A percentile compares a stretch with the other conserved stretches of the same genome.
These are phyloP conservation scores for Beverwykella pulmonaria DNA, from an alignment of 495 filamentous ascomycete genomes.

Conservation along the genomic window DNA sequence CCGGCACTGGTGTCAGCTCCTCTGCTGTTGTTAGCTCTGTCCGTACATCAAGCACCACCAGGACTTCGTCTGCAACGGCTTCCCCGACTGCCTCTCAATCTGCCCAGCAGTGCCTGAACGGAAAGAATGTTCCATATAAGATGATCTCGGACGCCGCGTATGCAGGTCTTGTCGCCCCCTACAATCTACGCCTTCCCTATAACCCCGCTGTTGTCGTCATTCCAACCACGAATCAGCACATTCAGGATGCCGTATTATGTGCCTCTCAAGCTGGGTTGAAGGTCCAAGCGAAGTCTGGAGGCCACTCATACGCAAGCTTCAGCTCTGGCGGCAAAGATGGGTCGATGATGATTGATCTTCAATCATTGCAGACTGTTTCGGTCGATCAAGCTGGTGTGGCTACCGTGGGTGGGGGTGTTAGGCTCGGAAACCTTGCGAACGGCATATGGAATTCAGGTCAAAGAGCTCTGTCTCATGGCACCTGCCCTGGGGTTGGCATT, in stretches of 20 bases:
- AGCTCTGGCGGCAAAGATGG: conserved; percentile 56
- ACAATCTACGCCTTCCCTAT: conserved; percentile 66
- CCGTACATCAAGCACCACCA: neutral
- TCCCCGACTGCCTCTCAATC: conserved; percentile 9
- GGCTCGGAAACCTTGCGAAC: conserved; percentile 62
- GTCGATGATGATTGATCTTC: conserved; percentile 60
- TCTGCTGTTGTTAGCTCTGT: conserved; percentile 11
- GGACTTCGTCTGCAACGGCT: neutral
- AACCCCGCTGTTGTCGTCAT: conserved; percentile 64
- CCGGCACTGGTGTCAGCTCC: neutral
- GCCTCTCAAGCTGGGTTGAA: conserved; percentile 58
- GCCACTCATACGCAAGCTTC: conserved; percentile 72
- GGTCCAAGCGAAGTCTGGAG: conserved; percentile 71
- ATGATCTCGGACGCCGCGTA: conserved; percentile 21
- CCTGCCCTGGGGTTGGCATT: conserved; percentile 62
- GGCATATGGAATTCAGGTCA: conserved; percentile 59
- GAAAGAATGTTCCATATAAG: conserved; percentile 27
- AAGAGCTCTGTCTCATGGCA: conserved; percentile 68
- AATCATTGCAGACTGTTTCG: conserved; percentile 51
- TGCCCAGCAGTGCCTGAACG: conserved; percentile 16
- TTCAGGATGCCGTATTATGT: conserved; percentile 63
- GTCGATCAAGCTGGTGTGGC: conserved; percentile 55
- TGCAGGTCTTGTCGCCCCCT: conserved; percentile 45
- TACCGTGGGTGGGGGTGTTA: conserved; percentile 67
- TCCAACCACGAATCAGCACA: conserved; percentile 60